Percentiles rank a stretch among this genome's conserved stretches.
These are phyloP conservation scores for Wickerhamiella allomyrinae DNA, from an alignment of 805 yeast genomes.

Conservation along the genomic window DNA sequence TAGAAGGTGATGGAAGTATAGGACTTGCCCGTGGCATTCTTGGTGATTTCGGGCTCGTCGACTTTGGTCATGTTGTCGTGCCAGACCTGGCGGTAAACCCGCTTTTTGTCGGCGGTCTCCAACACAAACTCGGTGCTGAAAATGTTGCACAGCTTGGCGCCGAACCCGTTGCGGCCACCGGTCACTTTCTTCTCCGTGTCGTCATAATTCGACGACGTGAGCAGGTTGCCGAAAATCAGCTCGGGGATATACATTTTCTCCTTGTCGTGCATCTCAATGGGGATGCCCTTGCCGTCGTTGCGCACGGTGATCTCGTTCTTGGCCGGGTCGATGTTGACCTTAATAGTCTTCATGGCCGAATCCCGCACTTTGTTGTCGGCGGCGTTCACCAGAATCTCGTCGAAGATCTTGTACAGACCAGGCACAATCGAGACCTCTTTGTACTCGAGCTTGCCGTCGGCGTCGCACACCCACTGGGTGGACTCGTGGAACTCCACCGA, in stretches of 20 bases:
- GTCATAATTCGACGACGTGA: slow-evolving; percentile 92
- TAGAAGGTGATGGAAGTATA: slow-evolving; percentile 76
- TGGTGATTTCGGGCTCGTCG: slow-evolving; percentile 58
- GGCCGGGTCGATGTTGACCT: slow-evolving; percentile 68
- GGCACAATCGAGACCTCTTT: slow-evolving; percentile 70
- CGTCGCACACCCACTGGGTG: slow-evolving; percentile 77
- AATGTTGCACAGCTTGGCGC: slow-evolving; percentile 93
- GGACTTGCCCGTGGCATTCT: slow-evolving; percentile 33
- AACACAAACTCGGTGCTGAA: slow-evolving; percentile 76
- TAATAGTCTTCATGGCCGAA: slow-evolving; percentile 72
- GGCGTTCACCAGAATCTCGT: slow-evolving; percentile 92
- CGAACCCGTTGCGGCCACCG: slow-evolving; percentile 97
- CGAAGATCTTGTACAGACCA: slow-evolving; percentile 90
- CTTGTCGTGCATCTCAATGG: slow-evolving; percentile 79
- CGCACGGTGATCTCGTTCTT: slow-evolving; percentile 60
- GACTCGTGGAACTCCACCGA: slow-evolving; percentile 72
- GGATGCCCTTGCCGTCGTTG: slow-evolving; percentile 94
- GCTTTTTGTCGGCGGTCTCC: slow-evolving; percentile 76
- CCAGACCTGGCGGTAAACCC: slow-evolving; percentile 74
- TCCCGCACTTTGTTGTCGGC: slow-evolving; percentile 98
- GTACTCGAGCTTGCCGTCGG: slow-evolving; percentile 42
- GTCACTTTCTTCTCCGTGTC: slow-evolving; percentile 91
- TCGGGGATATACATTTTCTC: slow-evolving; percentile 92
- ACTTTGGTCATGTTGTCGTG: slow-evolving; percentile 68
- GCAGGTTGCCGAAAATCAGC: slow-evolving; percentile 83